phyloP scores from a whole-genome alignment of 106 monocot species.

The Allium fistulosum region DNA sequence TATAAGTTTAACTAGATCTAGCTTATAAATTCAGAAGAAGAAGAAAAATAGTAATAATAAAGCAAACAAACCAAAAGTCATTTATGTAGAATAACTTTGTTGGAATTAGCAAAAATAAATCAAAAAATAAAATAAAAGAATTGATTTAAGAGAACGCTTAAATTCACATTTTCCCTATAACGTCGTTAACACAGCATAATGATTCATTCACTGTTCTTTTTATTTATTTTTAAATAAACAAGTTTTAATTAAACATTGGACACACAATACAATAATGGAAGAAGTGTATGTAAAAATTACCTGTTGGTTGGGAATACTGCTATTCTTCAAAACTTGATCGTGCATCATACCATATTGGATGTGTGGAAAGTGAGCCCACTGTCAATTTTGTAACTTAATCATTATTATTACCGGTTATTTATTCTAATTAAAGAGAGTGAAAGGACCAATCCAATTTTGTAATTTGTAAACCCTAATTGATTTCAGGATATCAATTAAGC shows the following conservation, averaged over 20 bases:
- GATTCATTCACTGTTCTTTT: background rate
- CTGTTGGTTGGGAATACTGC: constrained; percentile 47
- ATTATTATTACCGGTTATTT: background rate
- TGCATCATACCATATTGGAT: constrained; percentile 98
- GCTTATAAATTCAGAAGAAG: too few relatives aligned
- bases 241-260: background rate
- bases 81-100: too few relatives aligned
- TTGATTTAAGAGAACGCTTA: too few relatives aligned
- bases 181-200: background rate
- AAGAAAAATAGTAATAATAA: too few relatives aligned
- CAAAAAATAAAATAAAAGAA: too few relatives aligned
- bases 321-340: constrained; percentile 78
- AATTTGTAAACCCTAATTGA: background rate
- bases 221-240: background rate
- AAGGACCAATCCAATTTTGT: too few relatives aligned
- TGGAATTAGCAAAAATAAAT: too few relatives aligned
- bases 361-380: constrained; percentile 99
- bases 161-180: background rate
- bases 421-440: background rate
- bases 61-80: too few relatives aligned
- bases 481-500: background rate
- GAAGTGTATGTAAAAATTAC: constrained; percentile 20
- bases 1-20: too few relatives aligned
- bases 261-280: too few relatives aligned
- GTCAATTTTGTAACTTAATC: background rate